Evolutionary conservation across 768 basidiomycete genomes (phyloP), one percentile per base, ranked within the genome.

Genomic region (Boletus sp.): DNA sequence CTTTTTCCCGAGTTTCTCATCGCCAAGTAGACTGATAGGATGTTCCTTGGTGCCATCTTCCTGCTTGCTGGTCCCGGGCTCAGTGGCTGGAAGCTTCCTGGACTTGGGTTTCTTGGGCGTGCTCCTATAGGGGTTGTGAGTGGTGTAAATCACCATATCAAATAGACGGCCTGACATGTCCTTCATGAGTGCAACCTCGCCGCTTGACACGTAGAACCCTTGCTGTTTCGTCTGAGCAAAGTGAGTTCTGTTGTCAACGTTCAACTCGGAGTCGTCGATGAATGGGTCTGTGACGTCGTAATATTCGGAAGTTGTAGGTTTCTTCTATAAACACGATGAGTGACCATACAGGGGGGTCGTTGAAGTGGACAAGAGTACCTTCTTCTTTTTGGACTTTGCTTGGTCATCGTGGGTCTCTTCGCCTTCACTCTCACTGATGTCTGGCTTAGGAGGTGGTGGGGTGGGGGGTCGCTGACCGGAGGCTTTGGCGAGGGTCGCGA

Each of bases 221-320:
- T 89, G 86, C 65, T 95, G 92, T 71, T 90, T 92, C 5, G 95
- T 96, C 71, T 92, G 87, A 5, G 90, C 92, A 64, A 94, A 90
- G 74, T 83, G 92, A 2, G 89, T 94, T 5, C 96, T 87, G 68
- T 95, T 86, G 75, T 98, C 95, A 46, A 95, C 76, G 28, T 84
- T 87, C 54, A 96, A 78, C 68, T 98, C 96, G 2, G 93, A 92
- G 74, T 99, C 97, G 78, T 99, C 97, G 67, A 99, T 97, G 76
- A 98, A 98, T 0, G 92, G 90, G 74, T 99, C 97, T 0, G 80
- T 76, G 18, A 87, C 78, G 75, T 99, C 96, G 78, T 99, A 99
- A 66, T 94, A 92, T 67, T 90, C 91, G 20, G 83, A 74, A 0
- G 78, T 77, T 1, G 72, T 69, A 55, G 77, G 81, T 67, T 84